Evolutionary conservation across 805 yeast genomes (phyloP), one percentile per base, ranked within the genome.

Genomic region (Wickerhamiella brachini): DNA sequence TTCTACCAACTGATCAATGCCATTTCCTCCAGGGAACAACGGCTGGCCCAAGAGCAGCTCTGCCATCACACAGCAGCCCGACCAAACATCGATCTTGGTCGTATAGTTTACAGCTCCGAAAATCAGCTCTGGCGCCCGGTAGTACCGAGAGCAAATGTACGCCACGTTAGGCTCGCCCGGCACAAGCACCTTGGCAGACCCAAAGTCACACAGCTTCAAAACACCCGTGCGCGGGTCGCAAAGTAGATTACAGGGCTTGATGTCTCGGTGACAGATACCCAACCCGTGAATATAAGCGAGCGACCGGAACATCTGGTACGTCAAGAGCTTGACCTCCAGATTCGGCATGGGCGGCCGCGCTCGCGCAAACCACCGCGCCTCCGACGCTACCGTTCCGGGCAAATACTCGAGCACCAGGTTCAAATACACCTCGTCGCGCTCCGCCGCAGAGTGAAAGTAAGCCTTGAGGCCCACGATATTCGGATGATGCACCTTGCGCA

Each of bases 1-100:
- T 68, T 90, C 98, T 18, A 90, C 97, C 61, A 90, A 76, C 68
- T 93, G 98, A 66, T 93, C 98, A 53, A 93, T 90, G 39, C 98
- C 97, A 54, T 89, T 81, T 65, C 93, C 97, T 45, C 98, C 98
- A 12, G 98, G 98, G 70, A 93, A 93, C 57, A 93, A 72, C 13
- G 98, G 98, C 65, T 88, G 97, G 17, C 98, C 97, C 52, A 93
- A 75, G 56, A 89, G 79, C 61, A 93, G 72, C 69, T 93, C 98
- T 4, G 97, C 97, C 86, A 93, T 88, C 21, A 93, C 98, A 71
- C 98, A 93, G 20, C 95, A 96, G 13, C 95, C 87, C 13, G 95
- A 85, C 98, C 98, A 93, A 47, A 93, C 79, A 66, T 93, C 98
- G 57, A 93, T 93, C 67, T 90, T 89, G 29, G 97, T 88, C 7